Evolutionary conservation across 164 flowering plant genomes (phyloP), one percentile per base, ranked within the genome.

Genomic region (Aristolochia californica): DNA sequence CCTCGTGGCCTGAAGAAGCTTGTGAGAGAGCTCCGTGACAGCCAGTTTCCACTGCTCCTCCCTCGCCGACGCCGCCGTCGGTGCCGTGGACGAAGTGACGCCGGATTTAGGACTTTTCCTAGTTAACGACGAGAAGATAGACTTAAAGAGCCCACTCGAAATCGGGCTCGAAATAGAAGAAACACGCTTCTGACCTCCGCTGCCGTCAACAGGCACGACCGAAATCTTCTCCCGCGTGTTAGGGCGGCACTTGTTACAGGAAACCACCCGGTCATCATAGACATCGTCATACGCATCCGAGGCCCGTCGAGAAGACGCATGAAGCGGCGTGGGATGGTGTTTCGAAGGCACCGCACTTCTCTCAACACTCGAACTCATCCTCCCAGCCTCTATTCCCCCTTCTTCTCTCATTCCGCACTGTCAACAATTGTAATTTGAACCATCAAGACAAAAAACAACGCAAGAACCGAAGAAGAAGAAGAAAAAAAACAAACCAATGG

Each of bases 231-330:
- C 98, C 5, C 96, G 76, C 11, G 83, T 58, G 59, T 69, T 69
- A 0, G 98, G 98, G 12, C 93, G 75, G 61, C 98, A 91, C 62
- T 78, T 80, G 82, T 79, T 84, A 79, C 93, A 91, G n/a, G 83
- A 80, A 12, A 91, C 84, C 0, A 80, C 63, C 0, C 68, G 65
- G 45, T 65, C 82, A 1, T 38, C n/a, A n/a, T n/a, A n/a, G n/a
- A n/a, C 74, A 13, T 20, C 63, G 45, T 13, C 54, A 24, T 15
- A n/a, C 22, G 2, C 57, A 12, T 43, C 22, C 0, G 53, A n/a
- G 12, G 16, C 44, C 43, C 40, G 57, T 20, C 18, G 24, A 17
- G 57, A n/a, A 25, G 44, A 18, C 38, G 15, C 14, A 50, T 76
- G 80, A 54, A 77, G 70, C 2, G 88, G 87, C 0, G 93, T 83